Evolutionary conservation across 805 yeast species (phyloP).

Genomic region (Candida arabinofermentans): DNA sequence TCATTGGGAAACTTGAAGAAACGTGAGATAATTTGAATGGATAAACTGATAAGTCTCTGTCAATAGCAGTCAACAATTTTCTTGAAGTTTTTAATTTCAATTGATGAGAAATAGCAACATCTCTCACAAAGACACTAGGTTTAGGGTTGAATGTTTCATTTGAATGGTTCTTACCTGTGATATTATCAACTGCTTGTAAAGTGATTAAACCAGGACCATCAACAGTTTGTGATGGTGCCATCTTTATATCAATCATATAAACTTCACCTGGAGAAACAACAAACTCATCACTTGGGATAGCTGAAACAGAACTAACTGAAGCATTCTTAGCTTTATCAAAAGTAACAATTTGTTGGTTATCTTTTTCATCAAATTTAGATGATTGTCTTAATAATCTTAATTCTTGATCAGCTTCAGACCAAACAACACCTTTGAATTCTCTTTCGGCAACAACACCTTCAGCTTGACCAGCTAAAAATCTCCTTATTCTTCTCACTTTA

Average conservation of each 20-base stretch:
- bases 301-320: conserved; percentile 41
- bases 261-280: conserved; percentile 77
- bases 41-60: conserved; percentile 73
- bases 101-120: conserved; percentile 75
- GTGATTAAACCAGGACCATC: conserved; percentile 68
- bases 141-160: conserved; percentile 49
- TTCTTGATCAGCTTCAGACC: conserved; percentile 84
- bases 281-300: conserved; percentile 78
- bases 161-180: conserved; percentile 57
- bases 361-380: conserved; percentile 26
- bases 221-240: conserved; percentile 54
- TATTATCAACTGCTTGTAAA: conserved; percentile 60
- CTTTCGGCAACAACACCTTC: conserved; percentile 89
- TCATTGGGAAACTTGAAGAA: conserved; percentile 57
- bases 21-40: conserved; percentile 86
- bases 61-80: conserved; percentile 63
- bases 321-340: conserved; percentile 34
- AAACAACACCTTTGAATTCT: conserved; percentile 87
- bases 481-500: conserved; percentile 82
- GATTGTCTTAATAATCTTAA: conserved; percentile 45
- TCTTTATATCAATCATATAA: conserved; percentile 75
- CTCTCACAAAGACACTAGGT: conserved; percentile 78
- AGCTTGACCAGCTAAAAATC: conserved; percentile 94
- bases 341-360: conserved; percentile 35
- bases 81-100: conserved; percentile 75